These are phyloP conservation scores for Talaromyces sp. DNA, from an alignment of 2,329 filamentous ascomycete species.

Conservation along the genomic window DNA sequence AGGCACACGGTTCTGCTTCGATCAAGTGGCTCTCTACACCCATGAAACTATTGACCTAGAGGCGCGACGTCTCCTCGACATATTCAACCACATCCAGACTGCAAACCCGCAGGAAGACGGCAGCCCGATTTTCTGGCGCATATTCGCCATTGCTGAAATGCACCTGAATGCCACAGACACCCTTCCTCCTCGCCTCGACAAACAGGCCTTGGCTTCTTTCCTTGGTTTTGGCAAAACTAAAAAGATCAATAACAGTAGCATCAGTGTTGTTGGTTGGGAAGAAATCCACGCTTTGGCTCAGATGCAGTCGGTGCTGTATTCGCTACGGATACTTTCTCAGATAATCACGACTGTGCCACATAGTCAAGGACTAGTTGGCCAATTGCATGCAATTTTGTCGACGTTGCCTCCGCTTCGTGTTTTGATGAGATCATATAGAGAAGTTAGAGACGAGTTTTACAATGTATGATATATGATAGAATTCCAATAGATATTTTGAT, in stretches of 20 bases:
- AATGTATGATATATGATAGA: not conserved
- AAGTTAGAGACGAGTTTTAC: conserved; percentile 15
- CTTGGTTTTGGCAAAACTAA: conserved; percentile 24
- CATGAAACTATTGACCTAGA: conserved; percentile 17
- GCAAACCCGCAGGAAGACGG: conserved; percentile 11
- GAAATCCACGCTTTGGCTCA: conserved; percentile 60
- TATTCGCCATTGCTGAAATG: conserved; percentile 31
- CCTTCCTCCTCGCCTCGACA: not conserved
- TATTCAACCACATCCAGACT: conserved; percentile 18
- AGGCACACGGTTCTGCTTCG: conserved; percentile 30
- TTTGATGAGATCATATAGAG: conserved; percentile 23
- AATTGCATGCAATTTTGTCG: conserved; percentile 18
- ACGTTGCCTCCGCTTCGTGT: conserved; percentile 25
- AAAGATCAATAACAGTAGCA: not conserved
- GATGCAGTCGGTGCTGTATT: conserved; percentile 58
- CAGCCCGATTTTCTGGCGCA: conserved; percentile 26
- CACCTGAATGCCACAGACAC: conserved; percentile 13
- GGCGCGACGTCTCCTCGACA: conserved; percentile 17
- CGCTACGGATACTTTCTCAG: conserved; percentile 57
- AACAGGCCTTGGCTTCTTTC: conserved; percentile 22
- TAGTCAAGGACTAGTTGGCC: conserved; percentile 12
- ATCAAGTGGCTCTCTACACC: conserved; percentile 21
- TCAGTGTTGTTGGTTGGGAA: conserved; percentile 49
- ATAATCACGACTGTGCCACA: conserved; percentile 35
- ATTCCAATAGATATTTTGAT: not conserved